Base-by-base conservation (phyloP, 1,284 basidiomycete genomes). In the Phenoliferia sp. region DNA sequence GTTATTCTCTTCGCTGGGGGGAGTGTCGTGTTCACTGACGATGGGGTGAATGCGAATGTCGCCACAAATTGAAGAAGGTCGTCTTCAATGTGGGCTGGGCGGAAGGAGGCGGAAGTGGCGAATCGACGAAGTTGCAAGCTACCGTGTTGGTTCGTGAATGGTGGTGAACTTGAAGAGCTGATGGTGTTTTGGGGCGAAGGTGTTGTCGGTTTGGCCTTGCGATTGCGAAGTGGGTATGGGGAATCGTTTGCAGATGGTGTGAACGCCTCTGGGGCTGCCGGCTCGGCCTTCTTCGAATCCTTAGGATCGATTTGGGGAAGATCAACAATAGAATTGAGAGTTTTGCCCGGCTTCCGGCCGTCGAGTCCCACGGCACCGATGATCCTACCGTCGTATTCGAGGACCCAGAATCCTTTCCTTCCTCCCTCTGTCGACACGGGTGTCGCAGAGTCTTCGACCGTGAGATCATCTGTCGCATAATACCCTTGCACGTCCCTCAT, bases 321-420 rank as follows among this genome's bases (percentile, higher is more conserved):
- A 52, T 73, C 72, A 33, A 67, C 65, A 29, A 66, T 56, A 31
- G 72, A 68, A 35, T 68, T 61, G 66, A 73, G 65, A 7, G 26
- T 34, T 33, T 65, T 61, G 9, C 70, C 72, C 1, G 72, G 66
- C 60, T 67, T 69, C 26, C 31, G 61, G 7, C 73, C 71, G 59
- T 72, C 69, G 54, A 72, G 62, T 1, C 60, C 65, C 19, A 74
- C 31, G 34, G 63, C 61, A 22, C 70, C 71, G 33, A 74, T 65
- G 56, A 72, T 66, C 17, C 69, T 64, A 26, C 64, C 36, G 59
- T 74, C 70, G 57, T 67, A 72, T 61, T 74, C 72, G 63, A 72
- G 59, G 5, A 74, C 73, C 68, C 70, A 74, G 57, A 72, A 66
- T 4, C 73, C 73, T 33, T 59, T 59, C 33, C 68, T 48, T 22